Evolutionary conservation across 2,329 filamentous ascomycete species (phyloP), one percentile per base, ranked within the genome.

Genomic region (Annulohypoxylon truncatum): DNA sequence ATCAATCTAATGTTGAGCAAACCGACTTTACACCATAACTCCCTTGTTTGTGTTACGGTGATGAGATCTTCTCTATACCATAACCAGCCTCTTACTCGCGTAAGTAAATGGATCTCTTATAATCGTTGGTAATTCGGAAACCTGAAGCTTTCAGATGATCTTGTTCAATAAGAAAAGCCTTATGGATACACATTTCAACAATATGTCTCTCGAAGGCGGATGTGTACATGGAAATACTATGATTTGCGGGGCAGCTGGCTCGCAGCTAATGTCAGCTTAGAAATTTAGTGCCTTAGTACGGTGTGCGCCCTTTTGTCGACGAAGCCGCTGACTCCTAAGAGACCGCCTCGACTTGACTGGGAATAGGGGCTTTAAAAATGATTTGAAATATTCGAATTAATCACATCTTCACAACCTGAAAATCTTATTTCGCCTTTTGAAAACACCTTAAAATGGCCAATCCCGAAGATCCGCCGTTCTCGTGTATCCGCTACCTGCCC

Each of bases 401-500:
- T 28, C 4, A 28, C 7, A 51, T 26, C n/a, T 47, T 2, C 28
- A 47, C 10, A 15, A 46, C 3, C 13, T 28, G n/a, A 8, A n/a
- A 12, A 10, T 2, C 6, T 4, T 4, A 8, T 29, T 28, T 29
- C n/a, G 13, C 15, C 9, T n/a, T 3, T n/a, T 24, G 12, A 2
- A 4, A 29, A 42, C 2, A 29, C 3, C 18, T n/a, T 15, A 46
- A 6, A 3, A 69, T 69, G 67, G 29, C 56, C 35, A 18, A 53
- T 44, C 9, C 60, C 22, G 5, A 58, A 12, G 53, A 70, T 46
- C 44, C 58, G 7, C 13, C 66, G 3, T 69, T 58, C 42, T 60
- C 57, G 4, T 60, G 68, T 2, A 62, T 78, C 75, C 74, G 72
- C 53, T 76, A 78, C 54, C 64, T 78, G 1, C 74, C 76, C 26